Conservation (phyloP, 2,329 filamentous ascomycete genomes). For the Monilinia polystroma region DNA sequence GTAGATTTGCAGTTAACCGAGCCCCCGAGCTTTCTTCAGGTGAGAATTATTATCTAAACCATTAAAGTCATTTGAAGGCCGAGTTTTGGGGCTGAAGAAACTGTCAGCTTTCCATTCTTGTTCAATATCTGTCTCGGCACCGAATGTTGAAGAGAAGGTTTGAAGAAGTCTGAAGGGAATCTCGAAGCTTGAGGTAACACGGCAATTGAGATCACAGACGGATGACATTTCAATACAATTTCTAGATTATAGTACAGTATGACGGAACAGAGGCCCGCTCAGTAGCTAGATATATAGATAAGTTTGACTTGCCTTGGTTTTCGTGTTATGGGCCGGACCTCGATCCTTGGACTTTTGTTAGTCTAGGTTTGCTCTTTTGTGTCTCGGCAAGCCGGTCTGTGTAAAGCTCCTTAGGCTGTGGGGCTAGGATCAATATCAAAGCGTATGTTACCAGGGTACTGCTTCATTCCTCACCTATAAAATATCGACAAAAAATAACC, state of each 20-base stretch:
- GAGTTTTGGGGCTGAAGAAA: neutral
- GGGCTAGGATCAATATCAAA: neutral
- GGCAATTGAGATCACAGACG: neutral
- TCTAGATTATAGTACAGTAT: neutral
- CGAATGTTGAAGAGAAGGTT: neutral
- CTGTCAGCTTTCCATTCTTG: neutral
- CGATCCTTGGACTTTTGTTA: neutral
- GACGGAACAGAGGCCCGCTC: no score
- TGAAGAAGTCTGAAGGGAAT: neutral
- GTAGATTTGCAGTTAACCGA: neutral
- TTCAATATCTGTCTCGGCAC: constrained; percentile 5
- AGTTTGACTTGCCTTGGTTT: neutral
- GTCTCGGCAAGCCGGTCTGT: constrained; percentile 1
- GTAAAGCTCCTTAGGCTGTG: neutral
- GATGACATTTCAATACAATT: neutral
- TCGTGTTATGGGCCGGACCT: neutral
- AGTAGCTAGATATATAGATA: neutral
- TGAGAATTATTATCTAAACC: neutral
- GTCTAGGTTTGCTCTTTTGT: neutral
- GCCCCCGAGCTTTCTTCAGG: constrained; percentile 2
- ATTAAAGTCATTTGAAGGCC: neutral
- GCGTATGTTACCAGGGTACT: neutral
- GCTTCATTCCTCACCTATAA: neutral
- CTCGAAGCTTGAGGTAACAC: neutral
- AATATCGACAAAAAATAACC: neutral